phyloP scores from a whole-genome alignment of 306 rosid species.

The Vigna hirtella region DNA sequence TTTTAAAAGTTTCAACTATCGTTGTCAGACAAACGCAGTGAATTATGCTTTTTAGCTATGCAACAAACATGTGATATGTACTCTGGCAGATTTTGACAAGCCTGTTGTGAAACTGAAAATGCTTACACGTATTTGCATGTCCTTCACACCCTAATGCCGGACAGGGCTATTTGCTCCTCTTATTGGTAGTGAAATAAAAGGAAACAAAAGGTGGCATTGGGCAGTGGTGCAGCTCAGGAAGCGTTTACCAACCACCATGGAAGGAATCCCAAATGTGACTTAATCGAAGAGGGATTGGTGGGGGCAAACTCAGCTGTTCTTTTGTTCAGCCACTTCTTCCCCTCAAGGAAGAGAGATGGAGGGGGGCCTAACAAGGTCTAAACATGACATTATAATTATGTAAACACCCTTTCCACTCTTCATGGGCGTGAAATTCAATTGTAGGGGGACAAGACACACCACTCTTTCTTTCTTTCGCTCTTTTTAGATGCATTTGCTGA shows the following conservation, averaged over 20 bases:
- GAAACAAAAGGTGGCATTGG: slow-evolving; percentile 38
- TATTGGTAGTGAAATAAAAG: background rate
- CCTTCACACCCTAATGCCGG: slow-evolving; percentile 23
- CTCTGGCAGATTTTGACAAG: background rate
- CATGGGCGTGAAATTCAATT: slow-evolving; percentile 61
- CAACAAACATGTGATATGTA: slow-evolving; percentile 28
- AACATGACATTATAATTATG: slow-evolving; percentile 71
- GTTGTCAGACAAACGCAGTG: slow-evolving; percentile 23
- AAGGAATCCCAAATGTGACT: slow-evolving; percentile 45
- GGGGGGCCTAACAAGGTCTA: slow-evolving; percentile 51
- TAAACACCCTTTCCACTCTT: slow-evolving; percentile 62
- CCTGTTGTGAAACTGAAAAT: slow-evolving; percentile 17
- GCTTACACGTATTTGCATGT: slow-evolving; percentile 29
- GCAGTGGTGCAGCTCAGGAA: slow-evolving; percentile 48
- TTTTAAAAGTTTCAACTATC: slow-evolving; percentile 24
- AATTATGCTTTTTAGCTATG: slow-evolving; percentile 16
- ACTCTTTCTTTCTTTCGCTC: slow-evolving; percentile 51
- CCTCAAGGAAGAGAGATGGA: slow-evolving; percentile 43
- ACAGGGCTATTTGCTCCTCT: background rate
- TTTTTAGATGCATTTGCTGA: slow-evolving; percentile 18
- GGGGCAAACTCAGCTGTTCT: slow-evolving; percentile 62
- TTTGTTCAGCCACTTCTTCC: slow-evolving; percentile 64
- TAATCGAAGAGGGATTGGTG: slow-evolving; percentile 53
- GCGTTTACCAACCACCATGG: slow-evolving; percentile 49
- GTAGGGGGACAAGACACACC: slow-evolving; percentile 71